Evolutionary conservation across 176 grass and related monocot species (phyloP).

Genomic region (Thalia dealbata): DNA sequence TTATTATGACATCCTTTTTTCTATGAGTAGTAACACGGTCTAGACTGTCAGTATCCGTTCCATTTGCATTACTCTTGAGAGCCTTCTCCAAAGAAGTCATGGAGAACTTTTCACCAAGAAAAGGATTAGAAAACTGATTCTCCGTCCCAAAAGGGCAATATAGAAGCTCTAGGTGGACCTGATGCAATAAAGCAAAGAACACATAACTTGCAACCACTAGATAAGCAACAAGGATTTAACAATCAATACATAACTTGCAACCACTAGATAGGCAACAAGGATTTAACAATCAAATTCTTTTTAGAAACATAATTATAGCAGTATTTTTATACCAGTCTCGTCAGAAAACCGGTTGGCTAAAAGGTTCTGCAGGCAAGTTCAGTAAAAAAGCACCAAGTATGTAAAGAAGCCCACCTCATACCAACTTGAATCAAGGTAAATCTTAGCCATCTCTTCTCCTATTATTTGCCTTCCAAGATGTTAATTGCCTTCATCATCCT

Average conservation of each 20-base stretch:
- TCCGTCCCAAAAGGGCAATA: conserved; percentile 66
- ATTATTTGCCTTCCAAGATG: too few species aligned
- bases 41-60: conserved; percentile 41
- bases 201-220: background rate
- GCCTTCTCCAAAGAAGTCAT: conserved; percentile 90
- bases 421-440: too few species aligned
- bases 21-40: conserved; percentile 39
- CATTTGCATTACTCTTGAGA: conserved; percentile 68
- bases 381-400: too few species aligned
- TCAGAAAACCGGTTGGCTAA: too few species aligned
- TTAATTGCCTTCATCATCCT: too few species aligned
- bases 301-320: too few species aligned
- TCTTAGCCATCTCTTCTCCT: too few species aligned
- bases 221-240: too few species aligned
- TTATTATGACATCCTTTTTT: conserved; percentile 85
- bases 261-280: background rate
- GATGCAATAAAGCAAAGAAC: conserved; percentile 9
- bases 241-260: background rate
- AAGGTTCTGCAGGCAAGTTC: too few species aligned
- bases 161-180: conserved; percentile 93
- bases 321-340: too few species aligned
- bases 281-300: too few species aligned
- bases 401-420: too few species aligned
- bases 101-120: conserved; percentile 45
- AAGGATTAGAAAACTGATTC: conserved; percentile 68